Conservation (phyloP, 2,329 filamentous ascomycete species). For the Emergomyces pasteurianus region DNA sequence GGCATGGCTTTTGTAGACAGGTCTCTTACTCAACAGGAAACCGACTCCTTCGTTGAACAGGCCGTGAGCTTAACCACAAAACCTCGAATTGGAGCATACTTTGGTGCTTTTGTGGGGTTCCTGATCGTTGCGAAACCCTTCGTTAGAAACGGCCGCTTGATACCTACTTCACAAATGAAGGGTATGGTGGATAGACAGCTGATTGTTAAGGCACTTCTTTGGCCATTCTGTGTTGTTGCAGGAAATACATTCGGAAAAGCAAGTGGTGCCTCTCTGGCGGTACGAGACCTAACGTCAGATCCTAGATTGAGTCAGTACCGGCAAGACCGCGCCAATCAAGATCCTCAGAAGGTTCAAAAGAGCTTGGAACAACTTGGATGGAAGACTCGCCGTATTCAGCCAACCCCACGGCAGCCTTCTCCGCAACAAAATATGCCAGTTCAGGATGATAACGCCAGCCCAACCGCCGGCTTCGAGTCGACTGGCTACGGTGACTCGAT, state of each 20-base stretch:
- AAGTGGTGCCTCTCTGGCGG: not conserved
- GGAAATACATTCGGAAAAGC: not conserved
- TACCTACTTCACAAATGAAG: not conserved
- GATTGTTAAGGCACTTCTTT: not conserved
- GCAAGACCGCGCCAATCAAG: not conserved
- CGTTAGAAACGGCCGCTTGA: not conserved
- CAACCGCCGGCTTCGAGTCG: constrained; percentile 1
- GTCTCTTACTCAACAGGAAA: constrained; percentile 22
- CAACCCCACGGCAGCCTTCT: not conserved
- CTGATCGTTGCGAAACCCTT: not conserved
- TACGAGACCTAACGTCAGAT: not conserved
- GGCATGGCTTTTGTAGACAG: constrained; percentile 16
- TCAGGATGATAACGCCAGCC: constrained; percentile 6
- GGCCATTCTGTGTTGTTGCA: not conserved
- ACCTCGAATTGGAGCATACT: constrained; percentile 2
- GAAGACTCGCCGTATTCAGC: not conserved
- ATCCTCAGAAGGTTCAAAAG: constrained; percentile 1
- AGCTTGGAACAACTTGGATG: not conserved
- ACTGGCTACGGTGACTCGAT: constrained; percentile 2
- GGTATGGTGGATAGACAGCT: not conserved
- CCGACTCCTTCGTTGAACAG: constrained; percentile 21
- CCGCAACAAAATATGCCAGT: not conserved
- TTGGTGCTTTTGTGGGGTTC: constrained; percentile 13
- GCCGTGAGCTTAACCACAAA: constrained; percentile 14
- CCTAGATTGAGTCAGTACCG: constrained; percentile 3